Evolutionary conservation across 23 red algal genomes (phyloP), one percentile per base, ranked within the genome.

Genomic region (Gracilaria vermiculophylla): DNA sequence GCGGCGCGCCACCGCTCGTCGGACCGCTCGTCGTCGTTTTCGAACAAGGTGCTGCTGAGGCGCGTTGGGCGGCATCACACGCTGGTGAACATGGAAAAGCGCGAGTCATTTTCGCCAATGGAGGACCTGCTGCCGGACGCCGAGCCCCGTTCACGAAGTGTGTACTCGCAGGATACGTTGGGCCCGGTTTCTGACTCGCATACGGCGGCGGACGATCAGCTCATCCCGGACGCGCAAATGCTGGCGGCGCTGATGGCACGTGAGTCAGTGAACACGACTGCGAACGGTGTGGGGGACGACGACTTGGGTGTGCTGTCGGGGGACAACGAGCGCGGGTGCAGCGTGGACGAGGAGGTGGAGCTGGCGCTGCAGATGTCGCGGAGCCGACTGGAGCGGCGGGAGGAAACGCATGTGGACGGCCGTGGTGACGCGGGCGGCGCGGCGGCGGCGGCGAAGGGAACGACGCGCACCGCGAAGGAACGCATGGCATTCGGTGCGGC

Each of bases 401-500:
- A 47, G 8, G 58, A 35, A 0, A 17, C 58, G 29, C 7, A 64
- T 60, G 21, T 60, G 29, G 40, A 17, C 39, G 36, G 7, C n/a
- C n/a, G n/a, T n/a, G n/a, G n/a, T n/a, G n/a, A n/a, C n/a, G n/a
- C n/a, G n/a, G n/a, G n/a, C n/a, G 40, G 3, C 33, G 67, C 37
- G 11, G 37, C 8, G 55, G 5, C n/a, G 55, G 55, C 7, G 4
- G 67, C 67, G 40, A 48, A 73, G 2, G 67, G 39, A 73, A 40
- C 28, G 15, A 48, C 67, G 40, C 39, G 67, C 67, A 45, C 17
- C 13, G 67, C 17, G 23, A 73, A 48, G 67, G 67, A 73, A 15
- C 67, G 67, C 67, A 73, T 73, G 67, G 67, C 67, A 40, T 73
- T 73, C 42, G 67, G 67, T 36, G 67, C 67, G 6, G 67, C 67